A percentile compares a stretch with the other conserved stretches of the same genome.
phyloP scores from a whole-genome alignment of 176 grass and related monocot species.

The Carex kokanica region DNA sequence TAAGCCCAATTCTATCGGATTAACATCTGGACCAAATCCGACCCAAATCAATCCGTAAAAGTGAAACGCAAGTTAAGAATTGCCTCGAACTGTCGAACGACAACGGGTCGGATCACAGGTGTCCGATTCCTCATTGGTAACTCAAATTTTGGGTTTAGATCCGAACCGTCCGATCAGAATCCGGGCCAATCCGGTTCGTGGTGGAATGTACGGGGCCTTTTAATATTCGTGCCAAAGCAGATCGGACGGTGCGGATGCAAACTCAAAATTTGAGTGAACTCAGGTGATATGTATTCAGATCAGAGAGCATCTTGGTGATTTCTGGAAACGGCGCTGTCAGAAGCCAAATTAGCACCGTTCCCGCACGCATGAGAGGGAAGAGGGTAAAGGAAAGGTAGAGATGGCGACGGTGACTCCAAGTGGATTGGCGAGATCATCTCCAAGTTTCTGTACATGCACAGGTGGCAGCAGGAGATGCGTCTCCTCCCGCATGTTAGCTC shows the following conservation, averaged over 20 bases:
- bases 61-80: not conserved
- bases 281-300: not conserved
- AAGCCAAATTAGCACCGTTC: not conserved
- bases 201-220: no score
- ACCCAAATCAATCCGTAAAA: not conserved
- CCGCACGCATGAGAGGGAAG: not conserved
- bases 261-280: no score
- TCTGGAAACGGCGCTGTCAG: not conserved
- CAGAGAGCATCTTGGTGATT: not conserved
- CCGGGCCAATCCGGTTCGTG: no score
- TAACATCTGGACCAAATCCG: not conserved
- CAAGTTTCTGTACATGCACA: not conserved
- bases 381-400: not conserved
- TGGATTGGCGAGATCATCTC: not conserved
- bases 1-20: not conserved
- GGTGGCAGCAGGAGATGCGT: conserved; percentile 6
- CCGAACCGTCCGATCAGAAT: no score
- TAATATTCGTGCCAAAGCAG: no score
- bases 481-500: not conserved
- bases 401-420: conserved; percentile 12
- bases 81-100: not conserved
- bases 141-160: no score
- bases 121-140: no score
- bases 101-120: no score
- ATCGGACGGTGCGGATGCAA: no score